Percentiles rank a stretch among this genome's conserved stretches.
These are phyloP conservation scores for Neurospora sp. DNA, from an alignment of 495 filamentous ascomycete genomes.

Conservation along the genomic window DNA sequence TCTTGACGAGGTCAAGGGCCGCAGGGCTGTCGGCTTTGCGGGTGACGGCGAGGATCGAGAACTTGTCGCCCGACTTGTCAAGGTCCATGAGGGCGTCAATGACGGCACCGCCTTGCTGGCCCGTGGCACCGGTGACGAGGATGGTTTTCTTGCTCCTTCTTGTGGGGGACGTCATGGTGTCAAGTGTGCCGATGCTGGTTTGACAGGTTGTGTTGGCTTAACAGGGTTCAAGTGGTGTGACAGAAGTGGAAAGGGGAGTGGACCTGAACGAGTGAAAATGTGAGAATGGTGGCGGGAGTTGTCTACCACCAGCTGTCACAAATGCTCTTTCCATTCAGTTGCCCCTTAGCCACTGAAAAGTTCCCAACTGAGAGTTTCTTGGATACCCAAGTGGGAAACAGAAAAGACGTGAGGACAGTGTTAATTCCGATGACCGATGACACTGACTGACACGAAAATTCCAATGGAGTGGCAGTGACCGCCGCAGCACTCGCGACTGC, in stretches of 20 bases:
- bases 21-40: conserved; percentile 40
- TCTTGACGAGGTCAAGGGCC: conserved; percentile 37
- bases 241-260: background rate
- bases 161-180: conserved; percentile 2
- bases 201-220: background rate
- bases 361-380: background rate
- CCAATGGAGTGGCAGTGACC: background rate
- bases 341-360: background rate
- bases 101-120: conserved; percentile 55
- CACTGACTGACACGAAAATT: background rate
- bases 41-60: conserved; percentile 54
- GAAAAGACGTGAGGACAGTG: background rate
- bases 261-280: background rate
- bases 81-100: conserved; percentile 42
- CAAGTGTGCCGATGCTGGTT: conserved; percentile 3
- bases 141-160: conserved; percentile 30
- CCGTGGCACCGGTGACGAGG: conserved; percentile 60
- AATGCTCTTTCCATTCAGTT: background rate
- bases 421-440: background rate
- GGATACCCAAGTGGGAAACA: background rate
- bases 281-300: background rate
- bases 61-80: conserved; percentile 5
- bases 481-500: background rate
- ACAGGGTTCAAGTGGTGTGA: background rate
- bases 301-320: background rate